A percentile compares a stretch with the other conserved stretches of the same genome.
phyloP scores from a whole-genome alignment of 305 asterid species.

The Plantago coronopus region DNA sequence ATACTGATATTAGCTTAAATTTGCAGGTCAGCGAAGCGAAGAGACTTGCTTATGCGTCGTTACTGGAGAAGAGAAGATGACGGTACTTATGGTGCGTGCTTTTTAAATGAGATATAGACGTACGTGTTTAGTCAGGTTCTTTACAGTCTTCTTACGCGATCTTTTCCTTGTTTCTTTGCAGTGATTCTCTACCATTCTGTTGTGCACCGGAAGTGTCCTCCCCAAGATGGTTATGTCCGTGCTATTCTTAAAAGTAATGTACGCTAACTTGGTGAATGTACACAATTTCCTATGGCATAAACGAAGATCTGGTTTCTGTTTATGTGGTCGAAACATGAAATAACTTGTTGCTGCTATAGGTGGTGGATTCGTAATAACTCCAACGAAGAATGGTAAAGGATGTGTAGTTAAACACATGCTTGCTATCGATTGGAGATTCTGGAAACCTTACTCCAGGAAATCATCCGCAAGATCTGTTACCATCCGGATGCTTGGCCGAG shows the following conservation, averaged over 20 bases:
- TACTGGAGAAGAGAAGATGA: constrained; percentile 98
- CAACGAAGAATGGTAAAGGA: constrained; percentile 57
- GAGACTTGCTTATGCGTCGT: constrained; percentile 73
- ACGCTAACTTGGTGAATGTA: constrained; percentile 29
- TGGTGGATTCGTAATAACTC: constrained; percentile 79
- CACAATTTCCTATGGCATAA: not conserved
- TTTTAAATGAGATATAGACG: not conserved
- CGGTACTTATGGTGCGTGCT: constrained; percentile 69
- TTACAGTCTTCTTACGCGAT: constrained; percentile 21
- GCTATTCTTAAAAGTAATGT: constrained; percentile 87
- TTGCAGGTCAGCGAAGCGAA: constrained; percentile 75
- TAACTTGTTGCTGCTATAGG: constrained; percentile 36
- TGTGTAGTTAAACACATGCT: constrained; percentile 76
- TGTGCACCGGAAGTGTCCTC: constrained; percentile 66
- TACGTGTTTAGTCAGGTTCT: constrained; percentile 5
- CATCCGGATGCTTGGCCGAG: constrained; percentile 56
- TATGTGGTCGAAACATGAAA: too few species aligned
- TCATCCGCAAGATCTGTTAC: constrained; percentile 66
- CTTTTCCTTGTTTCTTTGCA: constrained; percentile 30
- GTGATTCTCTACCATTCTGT: constrained; percentile 86
- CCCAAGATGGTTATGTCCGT: constrained; percentile 72
- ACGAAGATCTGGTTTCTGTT: not conserved
- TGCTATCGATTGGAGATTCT: constrained; percentile 73
- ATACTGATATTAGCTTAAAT: constrained; percentile 17
- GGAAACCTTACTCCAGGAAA: constrained; percentile 63